A percentile compares a stretch with the other conserved stretches of the same genome.
Evolutionary conservation across 2,329 filamentous ascomycete species (phyloP).

Genomic region (Fusarium sp.): DNA sequence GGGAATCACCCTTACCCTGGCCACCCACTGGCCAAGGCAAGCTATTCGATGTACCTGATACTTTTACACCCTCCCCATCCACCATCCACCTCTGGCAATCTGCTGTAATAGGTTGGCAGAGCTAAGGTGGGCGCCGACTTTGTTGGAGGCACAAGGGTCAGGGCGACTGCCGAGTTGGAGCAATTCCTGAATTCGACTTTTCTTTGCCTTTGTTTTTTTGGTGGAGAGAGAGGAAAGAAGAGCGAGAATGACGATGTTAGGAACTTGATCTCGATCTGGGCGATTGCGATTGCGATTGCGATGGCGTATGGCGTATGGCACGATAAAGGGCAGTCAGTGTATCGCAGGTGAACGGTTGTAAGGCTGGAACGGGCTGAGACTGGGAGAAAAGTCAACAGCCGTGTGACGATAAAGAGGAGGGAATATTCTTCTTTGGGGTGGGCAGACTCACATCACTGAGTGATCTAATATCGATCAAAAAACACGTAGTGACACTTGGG

Average conservation of each 20-base stretch:
- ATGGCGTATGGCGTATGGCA: neutral
- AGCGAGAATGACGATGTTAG: slow-evolving; percentile 26
- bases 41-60: slow-evolving; percentile 37
- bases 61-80: slow-evolving; percentile 18
- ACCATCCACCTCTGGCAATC: slow-evolving; percentile 21
- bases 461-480: slow-evolving; percentile 26
- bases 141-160: slow-evolving; percentile 44
- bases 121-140: slow-evolving; percentile 27
- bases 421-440: slow-evolving; percentile 7
- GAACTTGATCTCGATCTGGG: slow-evolving; percentile 20
- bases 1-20: slow-evolving; percentile 41
- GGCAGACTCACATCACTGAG: slow-evolving; percentile 21
- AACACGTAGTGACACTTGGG: neutral
- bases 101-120: slow-evolving; percentile 24
- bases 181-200: slow-evolving; percentile 14
- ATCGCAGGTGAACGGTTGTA: neutral
- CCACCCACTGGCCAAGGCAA: slow-evolving; percentile 28
- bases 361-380: neutral
- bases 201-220: slow-evolving; percentile 32
- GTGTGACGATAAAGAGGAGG: slow-evolving; percentile 16
- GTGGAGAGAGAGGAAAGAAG: slow-evolving; percentile 19
- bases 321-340: neutral
- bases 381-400: neutral
- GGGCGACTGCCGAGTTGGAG: slow-evolving; percentile 49
- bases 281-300: neutral